Base-by-base conservation (phyloP, 2,329 filamentous ascomycete genomes). In the Fonsecaea monophora region DNA sequence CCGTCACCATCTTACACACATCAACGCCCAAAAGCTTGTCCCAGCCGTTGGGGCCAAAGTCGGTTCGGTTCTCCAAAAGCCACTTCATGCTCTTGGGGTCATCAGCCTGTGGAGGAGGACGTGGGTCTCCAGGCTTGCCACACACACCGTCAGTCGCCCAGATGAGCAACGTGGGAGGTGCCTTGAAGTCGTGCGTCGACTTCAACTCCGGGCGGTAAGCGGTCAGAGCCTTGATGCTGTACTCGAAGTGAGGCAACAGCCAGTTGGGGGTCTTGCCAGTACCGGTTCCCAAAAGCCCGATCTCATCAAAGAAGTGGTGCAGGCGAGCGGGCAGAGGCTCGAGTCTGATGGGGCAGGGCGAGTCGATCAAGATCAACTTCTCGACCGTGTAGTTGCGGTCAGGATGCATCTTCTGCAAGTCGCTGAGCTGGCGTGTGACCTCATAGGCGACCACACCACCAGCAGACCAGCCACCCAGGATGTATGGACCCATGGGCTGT, bases 291-390 rank as follows among this genome's bases (percentile, higher is more conserved):
- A 85, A 82, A 48, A 85, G 75, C 32, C 80, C 80, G 53, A 83
- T 77, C 8, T 76, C 75, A 65, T 82, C 78, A 70, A 82, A 84
- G 77, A 82, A 84, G 64, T 81, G 77, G 73, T 85, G 83, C 15
- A 85, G 76, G 37, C 79, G 78, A 21, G 77, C 75, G 2, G 90
- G 90, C 0, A 91, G 84, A 21, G 87, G 87, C 77, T 92, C 87
- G 7, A 93, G 86, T 7, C 87, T 87, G 67, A 88, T 80, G 1
- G 88, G 88, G 73, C 84, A 87, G 1, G 89, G 88, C 0, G 87
- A 82, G 73, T 91, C 89, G 65, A 91, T 86, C 58, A 90, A 78
- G 65, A 90, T 80, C 21, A 90, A 80, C 62, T 85, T 79, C 6
- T 84, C 83, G 1, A 90, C 86, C 12, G 68, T 60, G 64, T 73